A percentile compares a stretch with the other conserved stretches of the same genome.
Conservation (phyloP, 768 basidiomycete genomes). For the Macrocybe gigantea region DNA sequence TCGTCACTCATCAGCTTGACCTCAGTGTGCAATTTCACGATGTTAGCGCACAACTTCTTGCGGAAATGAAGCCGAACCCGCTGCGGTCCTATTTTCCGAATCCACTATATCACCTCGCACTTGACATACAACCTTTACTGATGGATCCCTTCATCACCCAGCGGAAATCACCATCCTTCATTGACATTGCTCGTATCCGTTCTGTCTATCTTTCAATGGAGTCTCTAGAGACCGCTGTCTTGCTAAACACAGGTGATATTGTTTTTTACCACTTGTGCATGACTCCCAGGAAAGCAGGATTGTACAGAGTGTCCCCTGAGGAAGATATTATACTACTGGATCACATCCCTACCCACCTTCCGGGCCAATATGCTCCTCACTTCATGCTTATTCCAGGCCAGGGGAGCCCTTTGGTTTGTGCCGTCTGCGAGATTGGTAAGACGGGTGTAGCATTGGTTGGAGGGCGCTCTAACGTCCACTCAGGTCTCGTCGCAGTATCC, state of each 20-base stretch:
- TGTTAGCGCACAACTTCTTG: constrained; percentile 61
- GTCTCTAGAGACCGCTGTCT: constrained; percentile 52
- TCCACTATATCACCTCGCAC: constrained; percentile 53
- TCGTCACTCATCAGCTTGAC: constrained; percentile 60
- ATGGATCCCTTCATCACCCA: constrained; percentile 32
- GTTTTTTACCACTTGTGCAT: constrained; percentile 32
- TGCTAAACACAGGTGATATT: constrained; percentile 50
- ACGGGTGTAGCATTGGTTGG: not conserved
- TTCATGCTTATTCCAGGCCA: constrained; percentile 48
- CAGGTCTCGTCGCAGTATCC: constrained; percentile 76
- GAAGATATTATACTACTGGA: constrained; percentile 49
- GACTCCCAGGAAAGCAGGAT: constrained; percentile 20
- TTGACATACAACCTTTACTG: constrained; percentile 50
- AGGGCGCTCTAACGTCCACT: not conserved
- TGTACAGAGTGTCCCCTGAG: constrained; percentile 23
- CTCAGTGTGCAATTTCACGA: constrained; percentile 70
- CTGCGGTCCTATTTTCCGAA: constrained; percentile 60
- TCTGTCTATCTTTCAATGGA: constrained; percentile 46
- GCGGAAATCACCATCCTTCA: constrained; percentile 17
- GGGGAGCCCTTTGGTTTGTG: constrained; percentile 47
- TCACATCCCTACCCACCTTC: constrained; percentile 33
- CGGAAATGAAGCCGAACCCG: constrained; percentile 38
- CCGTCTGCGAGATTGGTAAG: constrained; percentile 72
- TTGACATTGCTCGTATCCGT: constrained; percentile 29
- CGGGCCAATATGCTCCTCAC: constrained; percentile 52